phyloP scores from a whole-genome alignment of 805 yeast species.

The Cyberlindnera maritima region DNA sequence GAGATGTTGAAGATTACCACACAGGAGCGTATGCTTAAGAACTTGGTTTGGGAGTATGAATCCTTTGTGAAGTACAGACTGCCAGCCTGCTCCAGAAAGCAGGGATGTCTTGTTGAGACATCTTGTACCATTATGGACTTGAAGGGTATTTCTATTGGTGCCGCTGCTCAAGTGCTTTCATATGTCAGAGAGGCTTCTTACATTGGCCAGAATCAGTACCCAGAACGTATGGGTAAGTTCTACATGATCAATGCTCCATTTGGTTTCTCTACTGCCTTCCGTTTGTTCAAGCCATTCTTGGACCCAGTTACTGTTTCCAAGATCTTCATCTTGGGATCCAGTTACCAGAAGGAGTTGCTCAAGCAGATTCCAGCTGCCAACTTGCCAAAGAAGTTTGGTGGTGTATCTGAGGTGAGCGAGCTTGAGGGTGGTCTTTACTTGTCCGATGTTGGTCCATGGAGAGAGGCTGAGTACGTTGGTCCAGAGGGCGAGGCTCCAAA shows the following conservation, averaged over 20 bases:
- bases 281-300: conserved; percentile 85
- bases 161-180: conserved; percentile 80
- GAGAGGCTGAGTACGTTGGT: conserved; percentile 82
- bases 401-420: conserved; percentile 62
- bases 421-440: conserved; percentile 79
- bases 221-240: conserved; percentile 99
- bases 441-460: conserved; percentile 97
- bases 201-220: conserved; percentile 96
- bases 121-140: conserved; percentile 95
- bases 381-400: conserved; percentile 90
- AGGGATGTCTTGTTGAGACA: conserved; percentile 80
- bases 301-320: conserved; percentile 97
- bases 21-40: conserved; percentile 93
- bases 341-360: conserved; percentile 77
- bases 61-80: conserved; percentile 78
- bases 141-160: conserved; percentile 84
- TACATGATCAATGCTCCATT: conserved; percentile 95
- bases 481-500: conserved; percentile 94
- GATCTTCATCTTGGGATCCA: conserved; percentile 80
- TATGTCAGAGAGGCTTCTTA: conserved; percentile 91
- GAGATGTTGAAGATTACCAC: conserved; percentile 93
- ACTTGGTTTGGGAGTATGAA: conserved; percentile 97
- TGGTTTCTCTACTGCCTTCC: conserved; percentile 94
- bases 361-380: conserved; percentile 93
- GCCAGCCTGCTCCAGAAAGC: conserved; percentile 90